phyloP scores from a whole-genome alignment of 257 asterid genomes.

The Craterostigma plantagineum region DNA sequence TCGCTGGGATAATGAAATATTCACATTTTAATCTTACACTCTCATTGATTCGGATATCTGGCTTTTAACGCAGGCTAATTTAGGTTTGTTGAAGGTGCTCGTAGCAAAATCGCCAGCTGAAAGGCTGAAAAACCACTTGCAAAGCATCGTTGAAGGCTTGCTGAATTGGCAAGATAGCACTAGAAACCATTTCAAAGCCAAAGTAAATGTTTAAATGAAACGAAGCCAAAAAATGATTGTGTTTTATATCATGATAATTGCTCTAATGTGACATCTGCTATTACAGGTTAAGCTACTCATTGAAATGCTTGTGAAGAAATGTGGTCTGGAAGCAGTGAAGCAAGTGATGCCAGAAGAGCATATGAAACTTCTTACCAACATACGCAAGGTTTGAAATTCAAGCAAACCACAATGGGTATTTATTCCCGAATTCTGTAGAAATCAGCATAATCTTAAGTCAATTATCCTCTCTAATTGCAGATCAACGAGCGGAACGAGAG shows the following conservation, averaged over 20 bases:
- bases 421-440: no score
- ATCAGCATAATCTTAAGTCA: background rate
- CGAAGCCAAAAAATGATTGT: no score
- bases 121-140: slow-evolving; percentile 54
- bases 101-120: slow-evolving; percentile 78
- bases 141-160: slow-evolving; percentile 61
- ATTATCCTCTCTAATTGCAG: slow-evolving; percentile 24
- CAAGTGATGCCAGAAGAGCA: slow-evolving; percentile 91
- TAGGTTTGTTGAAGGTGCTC: slow-evolving; percentile 82
- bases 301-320: slow-evolving; percentile 92
- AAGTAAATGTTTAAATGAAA: slow-evolving; percentile 35
- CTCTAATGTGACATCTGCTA: slow-evolving; percentile 2
- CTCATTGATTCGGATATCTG: slow-evolving; percentile 9
- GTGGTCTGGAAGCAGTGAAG: slow-evolving; percentile 85
- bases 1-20: background rate
- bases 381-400: slow-evolving; percentile 65
- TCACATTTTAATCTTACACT: slow-evolving; percentile 1
- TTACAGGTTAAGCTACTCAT: slow-evolving; percentile 65
- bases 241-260: no score
- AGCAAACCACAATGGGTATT: background rate
- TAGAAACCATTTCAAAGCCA: slow-evolving; percentile 80
- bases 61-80: slow-evolving; percentile 45
- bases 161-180: slow-evolving; percentile 68
- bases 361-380: slow-evolving; percentile 80
- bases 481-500: slow-evolving; percentile 65